phyloP scores from a whole-genome alignment of 2,329 filamentous ascomycete genomes.

The Microdochium bolleyi region DNA sequence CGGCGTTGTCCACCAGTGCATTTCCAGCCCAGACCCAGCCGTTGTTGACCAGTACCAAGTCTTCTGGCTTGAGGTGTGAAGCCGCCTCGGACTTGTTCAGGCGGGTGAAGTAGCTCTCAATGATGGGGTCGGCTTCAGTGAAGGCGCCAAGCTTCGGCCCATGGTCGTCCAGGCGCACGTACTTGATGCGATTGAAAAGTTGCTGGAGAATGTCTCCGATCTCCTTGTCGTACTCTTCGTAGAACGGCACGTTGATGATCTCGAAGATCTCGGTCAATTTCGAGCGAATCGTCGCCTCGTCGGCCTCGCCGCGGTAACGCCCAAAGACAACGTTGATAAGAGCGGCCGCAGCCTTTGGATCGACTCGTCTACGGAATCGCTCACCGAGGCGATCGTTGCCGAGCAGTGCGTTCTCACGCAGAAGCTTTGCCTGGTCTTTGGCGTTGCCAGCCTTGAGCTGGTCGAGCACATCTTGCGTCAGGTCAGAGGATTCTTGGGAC shows the following conservation, averaged over 20 bases:
- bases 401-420: constrained; percentile 61
- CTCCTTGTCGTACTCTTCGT: constrained; percentile 86
- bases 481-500: constrained; percentile 29
- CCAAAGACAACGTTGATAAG: constrained; percentile 62
- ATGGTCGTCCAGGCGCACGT: constrained; percentile 84
- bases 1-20: constrained; percentile 88
- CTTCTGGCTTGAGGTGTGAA: constrained; percentile 64
- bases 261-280: constrained; percentile 62
- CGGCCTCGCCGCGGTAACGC: constrained; percentile 49
- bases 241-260: constrained; percentile 79
- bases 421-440: constrained; percentile 50
- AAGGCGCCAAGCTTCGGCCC: constrained; percentile 82
- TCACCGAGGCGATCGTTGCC: constrained; percentile 71
- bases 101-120: constrained; percentile 92
- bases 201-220: constrained; percentile 79
- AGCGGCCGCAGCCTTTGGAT: constrained; percentile 62
- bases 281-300: constrained; percentile 43
- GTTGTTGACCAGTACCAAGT: constrained; percentile 84
- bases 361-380: constrained; percentile 64
- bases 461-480: constrained; percentile 27
- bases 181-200: constrained; percentile 90
- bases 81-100: constrained; percentile 74
- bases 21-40: constrained; percentile 99
- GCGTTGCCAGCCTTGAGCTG: constrained; percentile 36
- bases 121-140: constrained; percentile 67